Evolutionary conservation across 805 yeast genomes (phyloP).

Genomic region (Cyberlindnera sargentensis): DNA sequence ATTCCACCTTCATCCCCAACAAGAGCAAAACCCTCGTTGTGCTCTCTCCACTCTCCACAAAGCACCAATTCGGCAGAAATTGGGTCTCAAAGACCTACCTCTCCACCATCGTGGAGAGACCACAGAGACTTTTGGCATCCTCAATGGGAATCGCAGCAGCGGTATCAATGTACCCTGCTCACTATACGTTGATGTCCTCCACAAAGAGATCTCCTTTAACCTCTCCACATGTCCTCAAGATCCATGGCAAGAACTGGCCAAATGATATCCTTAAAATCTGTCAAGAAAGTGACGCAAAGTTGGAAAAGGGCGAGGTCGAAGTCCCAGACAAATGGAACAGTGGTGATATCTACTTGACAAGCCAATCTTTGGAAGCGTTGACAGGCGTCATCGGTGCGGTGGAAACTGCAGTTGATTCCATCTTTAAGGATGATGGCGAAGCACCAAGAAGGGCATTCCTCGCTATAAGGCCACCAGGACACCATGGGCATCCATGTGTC

Average conservation of each 20-base stretch:
- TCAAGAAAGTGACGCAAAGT: constrained; percentile 46
- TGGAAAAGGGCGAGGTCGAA: constrained; percentile 50
- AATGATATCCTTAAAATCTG: constrained; percentile 50
- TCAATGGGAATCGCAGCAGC: constrained; percentile 79
- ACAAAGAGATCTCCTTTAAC: constrained; percentile 41
- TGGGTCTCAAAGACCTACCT: constrained; percentile 70
- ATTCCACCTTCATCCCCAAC: constrained; percentile 30
- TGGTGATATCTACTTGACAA: constrained; percentile 72
- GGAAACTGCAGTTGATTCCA: constrained; percentile 59
- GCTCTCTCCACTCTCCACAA: constrained; percentile 61
- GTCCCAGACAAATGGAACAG: constrained; percentile 79
- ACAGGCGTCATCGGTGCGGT: constrained; percentile 75
- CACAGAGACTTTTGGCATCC: constrained; percentile 69
- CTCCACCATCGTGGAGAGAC: constrained; percentile 72
- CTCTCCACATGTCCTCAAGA: constrained; percentile 54
- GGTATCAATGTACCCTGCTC: constrained; percentile 55
- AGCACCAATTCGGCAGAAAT: constrained; percentile 64
- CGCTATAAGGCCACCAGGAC: constrained; percentile 78
- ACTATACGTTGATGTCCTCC: constrained; percentile 43
- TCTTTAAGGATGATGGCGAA: constrained; percentile 28
- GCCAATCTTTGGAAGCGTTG: constrained; percentile 59
- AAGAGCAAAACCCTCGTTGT: constrained; percentile 50
- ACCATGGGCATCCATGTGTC: constrained; percentile 75
- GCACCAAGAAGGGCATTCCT: constrained; percentile 49
- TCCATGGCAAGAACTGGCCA: constrained; percentile 77